Percentiles rank a stretch among this genome's conserved stretches.
phyloP scores from a whole-genome alignment of 164 flowering plant genomes.

The Chimonanthus salicifolius region DNA sequence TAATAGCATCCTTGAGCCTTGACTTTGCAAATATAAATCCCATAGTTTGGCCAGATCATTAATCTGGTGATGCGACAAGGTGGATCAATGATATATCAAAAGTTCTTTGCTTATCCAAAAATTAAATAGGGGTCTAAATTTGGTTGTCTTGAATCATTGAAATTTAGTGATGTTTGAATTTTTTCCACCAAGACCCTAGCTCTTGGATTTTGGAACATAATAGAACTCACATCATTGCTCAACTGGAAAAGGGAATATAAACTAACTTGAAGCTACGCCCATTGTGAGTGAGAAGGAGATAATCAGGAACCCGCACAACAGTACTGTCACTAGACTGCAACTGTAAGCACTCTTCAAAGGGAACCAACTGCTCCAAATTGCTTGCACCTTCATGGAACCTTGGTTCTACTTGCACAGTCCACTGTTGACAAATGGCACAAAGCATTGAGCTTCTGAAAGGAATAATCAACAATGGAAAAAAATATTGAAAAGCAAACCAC shows the following conservation, averaged over 20 bases:
- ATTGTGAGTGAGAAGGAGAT: slow-evolving; percentile 86
- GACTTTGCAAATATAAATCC: neutral
- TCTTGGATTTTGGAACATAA: neutral
- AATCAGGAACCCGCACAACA: slow-evolving; percentile 79
- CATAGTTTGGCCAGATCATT: neutral
- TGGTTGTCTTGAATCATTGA: neutral
- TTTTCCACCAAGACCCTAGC: neutral
- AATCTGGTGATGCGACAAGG: neutral
- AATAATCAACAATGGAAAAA: neutral
- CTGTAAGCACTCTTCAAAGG: slow-evolving; percentile 91
- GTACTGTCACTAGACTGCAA: slow-evolving; percentile 48
- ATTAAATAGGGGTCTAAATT: neutral
- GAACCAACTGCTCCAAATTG: slow-evolving; percentile 80
- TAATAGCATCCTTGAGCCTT: neutral
- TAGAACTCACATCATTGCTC: neutral
- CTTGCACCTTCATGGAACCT: slow-evolving; percentile 90
- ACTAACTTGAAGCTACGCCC: slow-evolving; percentile 96
- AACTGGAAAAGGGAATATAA: neutral
- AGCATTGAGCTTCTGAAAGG: neutral
- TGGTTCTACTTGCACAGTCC: slow-evolving; percentile 87
- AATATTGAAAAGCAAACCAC: neutral
- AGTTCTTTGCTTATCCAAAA: neutral
- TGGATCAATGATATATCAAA: neutral
- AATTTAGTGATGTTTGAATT: neutral
- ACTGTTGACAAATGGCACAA: slow-evolving; percentile 37